A percentile compares a stretch with the other conserved stretches of the same genome.
phyloP scores from a whole-genome alignment of 495 filamentous ascomycete species.

The Articulospora tetracladia region DNA sequence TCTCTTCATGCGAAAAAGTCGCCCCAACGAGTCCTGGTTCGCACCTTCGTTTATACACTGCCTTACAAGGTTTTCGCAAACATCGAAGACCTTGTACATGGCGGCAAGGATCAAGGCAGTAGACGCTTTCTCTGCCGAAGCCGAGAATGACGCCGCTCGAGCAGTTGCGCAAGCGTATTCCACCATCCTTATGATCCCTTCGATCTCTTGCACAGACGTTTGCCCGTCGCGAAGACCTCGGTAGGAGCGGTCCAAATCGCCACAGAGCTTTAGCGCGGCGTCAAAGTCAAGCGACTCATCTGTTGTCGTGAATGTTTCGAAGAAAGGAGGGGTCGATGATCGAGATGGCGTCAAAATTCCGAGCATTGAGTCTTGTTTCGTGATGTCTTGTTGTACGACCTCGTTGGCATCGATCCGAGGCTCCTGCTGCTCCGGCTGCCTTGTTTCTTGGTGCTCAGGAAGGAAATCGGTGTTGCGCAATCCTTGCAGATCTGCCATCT shows the following conservation, averaged over 20 bases:
- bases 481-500: neutral
- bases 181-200: neutral
- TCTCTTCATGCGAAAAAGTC: neutral
- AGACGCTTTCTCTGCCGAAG: conserved; percentile 6
- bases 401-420: neutral
- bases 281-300: conserved; percentile 7
- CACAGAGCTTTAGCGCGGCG: neutral
- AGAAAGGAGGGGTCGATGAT: neutral
- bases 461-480: neutral
- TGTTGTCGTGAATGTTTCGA: neutral
- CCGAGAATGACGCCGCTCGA: neutral
- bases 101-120: conserved; percentile 1
- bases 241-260: conserved; percentile 4
- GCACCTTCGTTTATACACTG: neutral
- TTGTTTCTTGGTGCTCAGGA: neutral
- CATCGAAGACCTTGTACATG: conserved; percentile 7
- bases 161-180: neutral
- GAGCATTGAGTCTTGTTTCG: neutral
- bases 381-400: neutral
- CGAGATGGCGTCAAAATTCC: neutral
- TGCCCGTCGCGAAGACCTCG: neutral
- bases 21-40: neutral
- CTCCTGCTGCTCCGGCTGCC: neutral
- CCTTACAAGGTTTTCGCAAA: conserved; percentile 1
- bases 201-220: neutral